Evolutionary conservation across 441 rosid species (phyloP), one percentile per base, ranked within the genome.

Genomic region (Biscutella laevigata): DNA sequence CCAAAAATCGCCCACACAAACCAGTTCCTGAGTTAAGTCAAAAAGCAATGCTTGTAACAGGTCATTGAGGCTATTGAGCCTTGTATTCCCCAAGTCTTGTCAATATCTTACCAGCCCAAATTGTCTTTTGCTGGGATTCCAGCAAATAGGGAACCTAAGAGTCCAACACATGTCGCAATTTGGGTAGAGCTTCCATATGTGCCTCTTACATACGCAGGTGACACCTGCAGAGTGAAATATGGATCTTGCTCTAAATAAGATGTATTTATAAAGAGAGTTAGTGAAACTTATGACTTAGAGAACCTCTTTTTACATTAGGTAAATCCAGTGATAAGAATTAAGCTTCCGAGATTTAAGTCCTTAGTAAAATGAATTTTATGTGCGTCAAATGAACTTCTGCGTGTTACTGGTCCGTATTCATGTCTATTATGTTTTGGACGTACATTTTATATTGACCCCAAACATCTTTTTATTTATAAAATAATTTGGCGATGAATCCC

Each of bases 181-280:
- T 92, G 95, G 40, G 86, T 78, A 71, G 77, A 77, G 75, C 99
- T 88, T 62, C 99, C 99, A 75, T 79, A 88, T 10, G 99, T 78
- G 48, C 95, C 97, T 84, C 99, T 84, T 29, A 88, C 86, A 67
- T 70, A 79, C 61, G 90, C 64, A 30, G 99, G 99, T 53, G 97
- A 86, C 62, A 92, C 82, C 97, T 86, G 80, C 52, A 57, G 51
- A 59, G 59, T 7, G 30, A 52, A 44, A 30, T 22, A 43, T 14
- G 37, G 43, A 33, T 32, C 33, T 25, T 15, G 17, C 45, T 35
- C 19, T 4, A 34, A 52, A 13, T 47, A 36, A 35, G 22, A 36
- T 50, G 32, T 17, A 41, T 15, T 9, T 8, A 43, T 6, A 51
- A 13, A n/a, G n/a, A n/a, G n/a, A 37, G 19, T 11, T 4, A 59